phyloP scores from a whole-genome alignment of 2,329 filamentous ascomycete species.

The Arthroderma sp. region DNA sequence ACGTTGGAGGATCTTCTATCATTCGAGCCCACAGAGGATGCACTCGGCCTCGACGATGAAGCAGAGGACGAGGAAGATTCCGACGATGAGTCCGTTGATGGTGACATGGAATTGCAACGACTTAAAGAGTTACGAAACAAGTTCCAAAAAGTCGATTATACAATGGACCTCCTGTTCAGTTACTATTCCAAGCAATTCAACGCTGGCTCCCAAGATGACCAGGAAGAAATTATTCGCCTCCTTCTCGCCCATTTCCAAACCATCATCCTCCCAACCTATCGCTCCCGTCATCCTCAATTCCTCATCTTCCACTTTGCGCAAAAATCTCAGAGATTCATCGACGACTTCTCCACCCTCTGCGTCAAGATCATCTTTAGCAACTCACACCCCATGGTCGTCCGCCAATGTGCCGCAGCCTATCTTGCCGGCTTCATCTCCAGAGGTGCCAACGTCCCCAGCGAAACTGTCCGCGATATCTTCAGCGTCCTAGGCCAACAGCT shows the following conservation, averaged over 20 bases:
- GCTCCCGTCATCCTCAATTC: constrained; percentile 88
- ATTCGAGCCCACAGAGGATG: constrained; percentile 15
- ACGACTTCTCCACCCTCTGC: constrained; percentile 69
- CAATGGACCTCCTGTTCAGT: constrained; percentile 76
- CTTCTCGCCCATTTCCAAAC: constrained; percentile 75
- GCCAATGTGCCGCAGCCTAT: constrained; percentile 80
- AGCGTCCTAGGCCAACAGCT: constrained; percentile 65
- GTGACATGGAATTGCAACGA: constrained; percentile 32
- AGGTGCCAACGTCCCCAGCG: constrained; percentile 64
- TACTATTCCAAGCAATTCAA: constrained; percentile 65
- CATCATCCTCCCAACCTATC: constrained; percentile 80
- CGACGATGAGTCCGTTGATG: constrained; percentile 43
- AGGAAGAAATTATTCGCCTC: constrained; percentile 61
- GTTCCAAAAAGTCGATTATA: constrained; percentile 80
- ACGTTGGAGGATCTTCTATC: constrained; percentile 59
- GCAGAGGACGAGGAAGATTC: constrained; percentile 41
- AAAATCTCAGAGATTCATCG: constrained; percentile 60
- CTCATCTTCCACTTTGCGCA: constrained; percentile 93
- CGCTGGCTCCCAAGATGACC: constrained; percentile 53
- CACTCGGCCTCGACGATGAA: constrained; percentile 13
- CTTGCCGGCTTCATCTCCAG: constrained; percentile 88
- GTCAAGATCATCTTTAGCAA: constrained; percentile 61
- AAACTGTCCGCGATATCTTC: constrained; percentile 72
- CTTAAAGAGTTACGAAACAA: constrained; percentile 64
- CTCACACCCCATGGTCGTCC: constrained; percentile 53